Percentiles rank a stretch among this genome's conserved stretches.
Evolutionary conservation across 176 grass and related monocot genomes (phyloP).

Genomic region (Cenchrus fungigraminus): DNA sequence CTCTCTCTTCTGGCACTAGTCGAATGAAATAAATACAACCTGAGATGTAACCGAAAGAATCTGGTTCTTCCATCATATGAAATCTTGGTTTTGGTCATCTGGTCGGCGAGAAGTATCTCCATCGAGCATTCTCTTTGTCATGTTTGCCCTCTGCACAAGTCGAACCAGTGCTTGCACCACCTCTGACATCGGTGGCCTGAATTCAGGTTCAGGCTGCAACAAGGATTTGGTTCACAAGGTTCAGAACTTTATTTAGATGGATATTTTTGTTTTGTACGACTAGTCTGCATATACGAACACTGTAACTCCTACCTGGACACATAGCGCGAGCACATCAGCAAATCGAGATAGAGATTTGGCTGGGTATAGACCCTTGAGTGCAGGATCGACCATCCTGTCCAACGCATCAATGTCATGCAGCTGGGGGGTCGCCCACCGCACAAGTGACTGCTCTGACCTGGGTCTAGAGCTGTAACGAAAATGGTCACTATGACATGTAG

Average conservation of each 20-base stretch:
- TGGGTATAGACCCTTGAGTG: slow-evolving; percentile 72
- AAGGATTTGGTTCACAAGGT: slow-evolving; percentile 8
- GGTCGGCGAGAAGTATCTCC: slow-evolving; percentile 48
- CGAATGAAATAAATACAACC: slow-evolving; percentile 32
- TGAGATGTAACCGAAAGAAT: background rate
- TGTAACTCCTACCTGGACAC: slow-evolving; percentile 65
- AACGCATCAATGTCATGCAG: slow-evolving; percentile 82
- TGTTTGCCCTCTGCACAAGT: slow-evolving; percentile 78
- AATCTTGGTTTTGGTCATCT: slow-evolving; percentile 57
- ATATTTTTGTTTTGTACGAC: background rate
- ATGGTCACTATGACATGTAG: background rate
- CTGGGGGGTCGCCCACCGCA: slow-evolving; percentile 73
- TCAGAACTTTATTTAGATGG: background rate
- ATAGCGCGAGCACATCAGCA: slow-evolving; percentile 69
- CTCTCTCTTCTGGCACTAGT: slow-evolving; percentile 31
- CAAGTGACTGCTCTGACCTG: slow-evolving; percentile 65
- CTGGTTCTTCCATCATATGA: slow-evolving; percentile 41
- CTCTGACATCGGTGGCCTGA: slow-evolving; percentile 83
- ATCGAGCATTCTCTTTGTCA: slow-evolving; percentile 67
- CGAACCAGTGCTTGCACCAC: slow-evolving; percentile 82
- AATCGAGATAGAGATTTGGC: slow-evolving; percentile 82
- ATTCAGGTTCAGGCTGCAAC: slow-evolving; percentile 73
- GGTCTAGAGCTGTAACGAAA: slow-evolving; percentile 56
- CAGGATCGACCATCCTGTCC: slow-evolving; percentile 80
- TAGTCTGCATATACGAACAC: background rate